These are phyloP conservation scores for Syncephalastrum monosporum DNA, from an alignment of 371 early-diverging fungal species.

Conservation along the genomic window DNA sequence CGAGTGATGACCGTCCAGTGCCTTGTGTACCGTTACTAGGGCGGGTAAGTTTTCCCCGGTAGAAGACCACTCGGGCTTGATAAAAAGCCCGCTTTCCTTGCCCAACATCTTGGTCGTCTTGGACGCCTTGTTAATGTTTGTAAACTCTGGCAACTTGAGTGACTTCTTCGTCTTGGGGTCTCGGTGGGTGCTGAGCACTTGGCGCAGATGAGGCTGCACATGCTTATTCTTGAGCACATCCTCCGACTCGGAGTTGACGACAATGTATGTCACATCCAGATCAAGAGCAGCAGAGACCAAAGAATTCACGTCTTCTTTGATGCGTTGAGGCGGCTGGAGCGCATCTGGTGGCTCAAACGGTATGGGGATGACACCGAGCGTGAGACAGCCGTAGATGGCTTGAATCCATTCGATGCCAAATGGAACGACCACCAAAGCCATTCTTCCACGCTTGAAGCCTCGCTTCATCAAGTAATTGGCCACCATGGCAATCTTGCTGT, in stretches of 20 bases:
- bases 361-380: conserved; percentile 73
- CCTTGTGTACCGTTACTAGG: conserved; percentile 52
- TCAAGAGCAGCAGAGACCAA: conserved; percentile 62
- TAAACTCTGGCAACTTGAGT: conserved; percentile 39
- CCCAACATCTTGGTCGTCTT: conserved; percentile 54
- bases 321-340: conserved; percentile 37
- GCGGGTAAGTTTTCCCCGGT: conserved; percentile 34
- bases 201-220: conserved; percentile 37
- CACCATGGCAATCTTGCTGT: conserved; percentile 62
- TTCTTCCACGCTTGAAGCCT: conserved; percentile 55
- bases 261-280: conserved; percentile 53
- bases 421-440: conserved; percentile 68
- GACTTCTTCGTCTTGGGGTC: conserved; percentile 22
- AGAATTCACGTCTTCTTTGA: conserved; percentile 67
- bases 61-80: conserved; percentile 45
- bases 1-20: conserved; percentile 55
- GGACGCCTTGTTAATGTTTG: conserved; percentile 60
- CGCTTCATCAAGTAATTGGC: conserved; percentile 63
- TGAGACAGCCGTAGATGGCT: conserved; percentile 80
- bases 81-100: conserved; percentile 54
- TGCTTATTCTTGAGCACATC: conserved; percentile 60
- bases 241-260: conserved; percentile 67
- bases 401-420: conserved; percentile 73
- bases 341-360: conserved; percentile 70
- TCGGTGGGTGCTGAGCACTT: conserved; percentile 19